phyloP scores from a whole-genome alignment of 768 basidiomycete genomes.

The Boletus sensibilis region DNA sequence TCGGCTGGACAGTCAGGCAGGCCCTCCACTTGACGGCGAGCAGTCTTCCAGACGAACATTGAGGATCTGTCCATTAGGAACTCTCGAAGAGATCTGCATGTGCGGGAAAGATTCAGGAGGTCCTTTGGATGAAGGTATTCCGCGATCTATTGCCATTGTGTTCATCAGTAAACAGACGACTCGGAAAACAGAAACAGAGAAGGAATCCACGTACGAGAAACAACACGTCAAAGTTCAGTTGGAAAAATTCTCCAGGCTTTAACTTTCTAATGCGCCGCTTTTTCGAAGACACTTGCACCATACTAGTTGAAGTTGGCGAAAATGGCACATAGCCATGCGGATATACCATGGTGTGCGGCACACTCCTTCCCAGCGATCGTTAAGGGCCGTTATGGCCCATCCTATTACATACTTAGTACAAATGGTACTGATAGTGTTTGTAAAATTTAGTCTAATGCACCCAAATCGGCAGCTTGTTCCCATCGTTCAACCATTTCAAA shows the following conservation, averaged over 20 bases:
- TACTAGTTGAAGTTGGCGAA: not conserved
- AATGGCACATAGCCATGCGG: not conserved
- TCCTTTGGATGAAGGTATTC: not conserved
- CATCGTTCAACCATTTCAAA: too few relatives aligned
- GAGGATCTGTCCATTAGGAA: not conserved
- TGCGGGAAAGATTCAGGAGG: not conserved
- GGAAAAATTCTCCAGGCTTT: not conserved
- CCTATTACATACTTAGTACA: too few relatives aligned
- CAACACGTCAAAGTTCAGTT: not conserved
- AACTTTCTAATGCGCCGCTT: not conserved
- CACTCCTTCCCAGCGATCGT: too few relatives aligned
- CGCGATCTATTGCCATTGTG: not conserved
- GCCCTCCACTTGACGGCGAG: not conserved
- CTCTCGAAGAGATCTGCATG: not conserved
- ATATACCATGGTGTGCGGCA: too few relatives aligned
- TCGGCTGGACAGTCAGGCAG: not conserved
- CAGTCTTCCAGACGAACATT: not conserved
- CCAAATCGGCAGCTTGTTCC: too few relatives aligned
- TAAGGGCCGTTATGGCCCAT: too few relatives aligned
- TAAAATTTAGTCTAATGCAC: too few relatives aligned
- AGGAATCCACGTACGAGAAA: not conserved
- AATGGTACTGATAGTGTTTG: too few relatives aligned
- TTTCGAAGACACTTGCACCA: not conserved
- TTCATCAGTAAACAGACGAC: not conserved
- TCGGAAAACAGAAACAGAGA: not conserved